Evolutionary conservation across 1,139 yeast genomes (phyloP).

Genomic region (Sugiyamaella paludigena): DNA sequence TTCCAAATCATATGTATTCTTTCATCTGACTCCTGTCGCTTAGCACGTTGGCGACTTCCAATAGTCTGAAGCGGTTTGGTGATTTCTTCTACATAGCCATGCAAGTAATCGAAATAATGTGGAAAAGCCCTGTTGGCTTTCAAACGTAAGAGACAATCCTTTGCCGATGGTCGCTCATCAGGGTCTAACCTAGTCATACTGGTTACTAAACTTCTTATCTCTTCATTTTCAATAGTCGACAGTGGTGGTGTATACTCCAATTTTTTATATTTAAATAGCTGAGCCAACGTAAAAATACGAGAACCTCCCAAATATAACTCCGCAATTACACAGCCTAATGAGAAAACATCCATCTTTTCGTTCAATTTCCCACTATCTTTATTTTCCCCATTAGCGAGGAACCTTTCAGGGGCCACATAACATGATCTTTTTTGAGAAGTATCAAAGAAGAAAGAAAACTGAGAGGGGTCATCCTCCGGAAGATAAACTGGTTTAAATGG

Average conservation of each 20-base stretch:
- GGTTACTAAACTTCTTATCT: constrained; percentile 53
- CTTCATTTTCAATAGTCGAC: constrained; percentile 50
- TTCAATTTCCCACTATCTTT: constrained; percentile 41
- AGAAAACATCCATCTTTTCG: constrained; percentile 80
- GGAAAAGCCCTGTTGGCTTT: constrained; percentile 61
- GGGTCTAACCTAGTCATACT: constrained; percentile 69
- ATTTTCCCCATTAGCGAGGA: constrained; percentile 41
- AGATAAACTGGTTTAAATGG: constrained; percentile 77
- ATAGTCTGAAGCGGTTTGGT: constrained; percentile 31
- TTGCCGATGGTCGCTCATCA: constrained; percentile 52
- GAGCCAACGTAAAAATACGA: constrained; percentile 82
- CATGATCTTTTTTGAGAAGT: constrained; percentile 84
- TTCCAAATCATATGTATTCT: constrained; percentile 57
- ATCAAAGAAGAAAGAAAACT: constrained; percentile 87
- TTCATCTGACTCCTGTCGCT: constrained; percentile 51
- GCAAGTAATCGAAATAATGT: constrained; percentile 66
- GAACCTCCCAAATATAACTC: constrained; percentile 85
- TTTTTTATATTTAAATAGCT: constrained; percentile 75
- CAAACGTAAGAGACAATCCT: constrained; percentile 47
- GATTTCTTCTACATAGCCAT: constrained; percentile 58
- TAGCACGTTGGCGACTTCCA: constrained; percentile 32
- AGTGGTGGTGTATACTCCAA: constrained; percentile 65
- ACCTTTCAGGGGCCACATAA: constrained; percentile 93
- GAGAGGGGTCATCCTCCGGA: constrained; percentile 95
- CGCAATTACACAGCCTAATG: constrained; percentile 88